Conservation (phyloP, 2,329 filamentous ascomycete genomes). For the Sporothrix protearum region DNA sequence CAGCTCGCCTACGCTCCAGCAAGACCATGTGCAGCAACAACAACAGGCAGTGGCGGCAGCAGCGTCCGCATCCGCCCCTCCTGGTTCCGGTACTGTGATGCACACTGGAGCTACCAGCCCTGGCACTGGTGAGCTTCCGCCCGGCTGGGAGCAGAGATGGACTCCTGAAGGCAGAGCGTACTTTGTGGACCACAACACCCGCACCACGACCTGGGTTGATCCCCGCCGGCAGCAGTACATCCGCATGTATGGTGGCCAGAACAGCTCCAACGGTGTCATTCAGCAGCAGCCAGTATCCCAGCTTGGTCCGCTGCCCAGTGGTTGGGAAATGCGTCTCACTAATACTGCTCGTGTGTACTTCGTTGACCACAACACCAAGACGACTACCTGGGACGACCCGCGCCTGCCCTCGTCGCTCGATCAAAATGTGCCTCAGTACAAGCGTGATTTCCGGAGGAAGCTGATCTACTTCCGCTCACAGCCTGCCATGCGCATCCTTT, state of each 20-base stretch:
- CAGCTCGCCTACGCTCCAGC: slow-evolving; percentile 76
- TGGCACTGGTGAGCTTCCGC: slow-evolving; percentile 88
- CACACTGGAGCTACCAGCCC: slow-evolving; percentile 92
- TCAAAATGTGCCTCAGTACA: slow-evolving; percentile 98
- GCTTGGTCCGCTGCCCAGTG: slow-evolving; percentile 88
- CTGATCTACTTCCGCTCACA: slow-evolving; percentile 99
- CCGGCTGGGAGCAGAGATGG: slow-evolving; percentile 93
- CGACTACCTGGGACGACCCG: slow-evolving; percentile 97
- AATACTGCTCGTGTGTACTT: slow-evolving; percentile 98
- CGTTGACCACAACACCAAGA: slow-evolving; percentile 99
- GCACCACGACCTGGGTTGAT: slow-evolving; percentile 98
- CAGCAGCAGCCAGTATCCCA: slow-evolving; percentile 98
- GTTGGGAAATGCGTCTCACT: slow-evolving; percentile 99
- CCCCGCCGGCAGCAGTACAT: slow-evolving; percentile 97
- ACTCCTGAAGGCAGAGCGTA: slow-evolving; percentile 94
- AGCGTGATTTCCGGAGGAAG: slow-evolving; percentile 96
- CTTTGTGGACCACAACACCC: slow-evolving; percentile 97
- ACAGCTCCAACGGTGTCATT: slow-evolving; percentile 78
- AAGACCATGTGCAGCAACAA: slow-evolving; percentile 48
- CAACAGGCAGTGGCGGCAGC: slow-evolving; percentile 42
- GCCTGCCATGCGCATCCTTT: slow-evolving; percentile 89
- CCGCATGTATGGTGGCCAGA: slow-evolving; percentile 89
- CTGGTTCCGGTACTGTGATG: slow-evolving; percentile 76
- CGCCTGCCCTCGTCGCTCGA: slow-evolving; percentile 91
- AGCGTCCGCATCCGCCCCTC: slow-evolving; percentile 45